Evolutionary conservation across 1,139 yeast genomes (phyloP), one percentile per base, ranked within the genome.

Genomic region (Scheffersomyces segobiensis): DNA sequence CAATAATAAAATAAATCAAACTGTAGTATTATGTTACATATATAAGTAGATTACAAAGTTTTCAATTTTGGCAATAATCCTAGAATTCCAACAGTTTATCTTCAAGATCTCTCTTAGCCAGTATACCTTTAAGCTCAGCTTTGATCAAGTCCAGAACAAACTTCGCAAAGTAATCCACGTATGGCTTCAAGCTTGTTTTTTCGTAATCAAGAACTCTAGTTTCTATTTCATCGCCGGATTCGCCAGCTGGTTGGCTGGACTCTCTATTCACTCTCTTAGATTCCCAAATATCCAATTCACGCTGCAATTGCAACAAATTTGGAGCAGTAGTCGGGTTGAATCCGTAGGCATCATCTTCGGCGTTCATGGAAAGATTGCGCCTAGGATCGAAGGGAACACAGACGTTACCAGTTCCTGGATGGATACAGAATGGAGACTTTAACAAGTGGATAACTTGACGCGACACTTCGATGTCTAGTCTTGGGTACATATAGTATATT

Each of bases 381-480:
- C 69, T 22, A 1, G 91, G 86, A 67, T 88, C 91, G 66, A 95
- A 93, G 0, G 99, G 98, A 7, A 96, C 98, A 85, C 99, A 95
- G 4, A 95, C 91, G 66, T 93, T 90, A n/a, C 98, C 98, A 0
- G 99, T 96, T 6, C 93, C 88, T 0, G 99, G 99, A 71, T 95
- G 99, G 54, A 95, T 88, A 78, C 98, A 95, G 72, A 96, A 95
- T n/a, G 99, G 99, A 1, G 98, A 90, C 71, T 95, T 95, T 67
- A 95, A 84, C 76, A 95, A 87, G 78, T 95, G 99, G 73, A 88
- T 91, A 65, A 93, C 80, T 71, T 91, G 97, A 65, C 89, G 84
- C 10, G 99, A 90, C 51, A 95, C 99, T 72, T 93, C 97, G 56
- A 90, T 87, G 83, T 95, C 99, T 63, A 95, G 79, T 65, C 97